Evolutionary conservation across 176 grass and related monocot genomes (phyloP), one percentile per base, ranked within the genome.

Genomic region (Thalia dealbata): DNA sequence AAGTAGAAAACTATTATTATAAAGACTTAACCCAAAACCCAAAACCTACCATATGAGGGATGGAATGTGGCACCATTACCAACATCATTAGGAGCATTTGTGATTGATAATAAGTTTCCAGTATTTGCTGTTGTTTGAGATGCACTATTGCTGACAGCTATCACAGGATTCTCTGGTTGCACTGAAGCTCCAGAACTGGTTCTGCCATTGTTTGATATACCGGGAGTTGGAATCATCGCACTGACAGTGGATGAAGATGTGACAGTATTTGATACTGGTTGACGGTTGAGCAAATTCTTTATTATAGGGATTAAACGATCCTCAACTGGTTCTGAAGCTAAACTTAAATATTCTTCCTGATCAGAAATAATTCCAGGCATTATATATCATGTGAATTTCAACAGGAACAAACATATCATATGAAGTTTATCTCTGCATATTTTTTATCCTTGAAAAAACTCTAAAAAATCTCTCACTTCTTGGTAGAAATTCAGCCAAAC

Each of bases 221-320:
- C 95, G 76, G 95, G 95, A 16, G 90, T 99, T 0, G 87, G 95
- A 76, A 99, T 99, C 95, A 99, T 99, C n/a, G 88, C 87, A 54
- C 90, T 77, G 75, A 81, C 73, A 46, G 81, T 51, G 19, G 90
- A 91, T 26, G 90, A 91, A 82, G 88, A 81, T 62, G 83, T 82
- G 16, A 81, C 78, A 75, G 75, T 42, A 69, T 81, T 61, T 24
- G 70, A 69, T 21, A 44, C 26, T 16, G 62, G 58, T 26, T 77
- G 73, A 30, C 30, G 42, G 12, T 55, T 68, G 52, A 74, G 11
- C 67, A 52, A 16, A 54, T 50, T 78, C 79, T 85, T 92, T 50
- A 95, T 79, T 77, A 81, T 81, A 74, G 77, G 84, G 56, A 83
- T 72, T 83, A 99, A 81, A 35, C 74, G 78, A 3, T 76, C 58